Evolutionary conservation across 305 asterid species (phyloP), one percentile per base, ranked within the genome.

Genomic region (Stenogyne calaminthoides): DNA sequence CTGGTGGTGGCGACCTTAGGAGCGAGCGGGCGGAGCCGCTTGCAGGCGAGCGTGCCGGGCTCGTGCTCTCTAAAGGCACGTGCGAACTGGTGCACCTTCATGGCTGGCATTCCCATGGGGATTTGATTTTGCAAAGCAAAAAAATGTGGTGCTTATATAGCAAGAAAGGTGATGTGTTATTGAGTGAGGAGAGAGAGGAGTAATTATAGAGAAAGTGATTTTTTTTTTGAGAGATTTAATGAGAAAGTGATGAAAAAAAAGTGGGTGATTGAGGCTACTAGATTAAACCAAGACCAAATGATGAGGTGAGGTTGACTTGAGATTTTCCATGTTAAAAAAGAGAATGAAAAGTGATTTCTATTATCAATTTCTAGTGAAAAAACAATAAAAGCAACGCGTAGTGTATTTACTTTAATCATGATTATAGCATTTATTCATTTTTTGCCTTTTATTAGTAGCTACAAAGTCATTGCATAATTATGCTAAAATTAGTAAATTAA

Each of bases 221-320:
- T n/a, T n/a, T n/a, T n/a, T n/a, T n/a, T n/a, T n/a, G n/a, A n/a
- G n/a, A n/a, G n/a, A n/a, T n/a, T n/a, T n/a, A 7, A 49, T 6
- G 15, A 64, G 42, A 74, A 67, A 70, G 62, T 39, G 46, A 10
- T 6, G n/a, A 47, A 69, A 55, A 70, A 63, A 59, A 68, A 34
- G 55, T 83, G 76, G 81, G 84, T 76, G 80, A 64, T 72, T 46
- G 76, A 52, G 80, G 81, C 61, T 39, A 52, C 12, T 81, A 75
- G 88, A 81, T 86, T 88, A 84, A 82, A 14, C 86, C 87, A 83
- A 85, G 93, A 93, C 98, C 98, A 93, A 93, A 93, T 93, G 95
- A 90, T 93, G 97, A 90, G 97, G 79, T 82, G 97, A 88, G 93
- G 97, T 93, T 92, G 98, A 92, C 97, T 88, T 87, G 69, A 68